These are phyloP conservation scores for Chlamydomonas sp. DNA, from an alignment of 139 green algal genomes.

Conservation along the genomic window DNA sequence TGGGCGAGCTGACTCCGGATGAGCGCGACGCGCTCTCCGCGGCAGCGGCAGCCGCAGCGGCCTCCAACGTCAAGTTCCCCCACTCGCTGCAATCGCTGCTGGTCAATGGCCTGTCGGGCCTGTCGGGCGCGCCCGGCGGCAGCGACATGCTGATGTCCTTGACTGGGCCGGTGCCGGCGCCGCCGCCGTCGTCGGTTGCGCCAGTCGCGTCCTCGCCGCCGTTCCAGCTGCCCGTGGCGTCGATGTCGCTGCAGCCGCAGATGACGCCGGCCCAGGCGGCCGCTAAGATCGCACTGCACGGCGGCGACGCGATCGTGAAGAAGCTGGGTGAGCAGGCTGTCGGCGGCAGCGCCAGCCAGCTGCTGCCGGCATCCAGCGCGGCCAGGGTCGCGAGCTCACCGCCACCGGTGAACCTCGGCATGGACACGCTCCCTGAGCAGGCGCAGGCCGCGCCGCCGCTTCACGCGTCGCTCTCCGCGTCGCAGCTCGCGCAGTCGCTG, in stretches of 20 bases:
- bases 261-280: background rate
- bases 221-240: background rate
- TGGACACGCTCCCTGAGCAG: too few species aligned
- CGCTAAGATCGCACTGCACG: background rate
- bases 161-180: background rate
- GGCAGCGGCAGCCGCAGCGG: too few species aligned
- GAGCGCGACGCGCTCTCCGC: too few species aligned
- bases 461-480: too few species aligned
- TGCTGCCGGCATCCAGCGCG: background rate
- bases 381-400: background rate
- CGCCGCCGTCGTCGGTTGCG: background rate
- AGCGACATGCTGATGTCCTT: too few species aligned
- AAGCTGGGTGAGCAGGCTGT: background rate
- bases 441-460: too few species aligned
- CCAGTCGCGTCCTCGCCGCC: background rate
- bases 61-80: too few species aligned
- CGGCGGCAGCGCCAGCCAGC: background rate
- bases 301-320: constrained; percentile 1
- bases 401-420: background rate
- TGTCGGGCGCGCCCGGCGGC: too few species aligned
- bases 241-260: constrained; percentile 6
- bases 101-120: too few species aligned
- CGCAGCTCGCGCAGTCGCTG: too few species aligned
- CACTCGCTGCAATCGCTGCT: too few species aligned
- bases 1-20: too few species aligned